Evolutionary conservation across 257 asterid species (phyloP).

Genomic region (Paulownia fortunei): DNA sequence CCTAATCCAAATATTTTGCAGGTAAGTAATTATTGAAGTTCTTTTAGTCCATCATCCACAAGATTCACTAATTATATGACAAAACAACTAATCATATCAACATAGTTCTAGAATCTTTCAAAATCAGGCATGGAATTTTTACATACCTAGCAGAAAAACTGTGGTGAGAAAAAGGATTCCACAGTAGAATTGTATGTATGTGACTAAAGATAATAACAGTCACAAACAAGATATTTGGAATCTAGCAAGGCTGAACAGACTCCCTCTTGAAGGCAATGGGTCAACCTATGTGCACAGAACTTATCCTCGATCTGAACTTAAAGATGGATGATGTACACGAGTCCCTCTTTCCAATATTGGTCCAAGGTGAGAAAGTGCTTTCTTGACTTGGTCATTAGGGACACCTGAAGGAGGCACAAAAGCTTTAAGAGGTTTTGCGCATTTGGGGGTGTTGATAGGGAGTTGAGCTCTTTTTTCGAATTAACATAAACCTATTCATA

Average conservation of each 20-base stretch:
- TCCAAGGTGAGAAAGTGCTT: neutral
- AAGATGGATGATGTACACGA: neutral
- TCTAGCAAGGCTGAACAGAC: neutral
- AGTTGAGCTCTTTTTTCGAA: neutral
- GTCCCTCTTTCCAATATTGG: neutral
- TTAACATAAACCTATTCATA: neutral
- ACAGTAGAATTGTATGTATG: neutral
- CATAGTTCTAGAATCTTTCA: neutral
- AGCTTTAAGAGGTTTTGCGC: neutral
- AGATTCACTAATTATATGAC: neutral
- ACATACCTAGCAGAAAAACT: neutral
- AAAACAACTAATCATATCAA: neutral
- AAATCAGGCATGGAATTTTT: neutral
- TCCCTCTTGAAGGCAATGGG: neutral
- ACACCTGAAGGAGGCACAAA: neutral
- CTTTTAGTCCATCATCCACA: neutral
- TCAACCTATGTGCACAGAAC: neutral
- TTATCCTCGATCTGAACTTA: neutral
- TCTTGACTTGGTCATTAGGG: neutral
- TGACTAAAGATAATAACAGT: neutral
- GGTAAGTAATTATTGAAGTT: neutral
- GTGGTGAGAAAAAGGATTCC: neutral
- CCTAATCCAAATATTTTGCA: neutral
- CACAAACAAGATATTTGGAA: neutral
- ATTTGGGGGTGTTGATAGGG: neutral